These are phyloP conservation scores for Russula sp. DNA, from an alignment of 768 basidiomycete species.

Conservation along the genomic window DNA sequence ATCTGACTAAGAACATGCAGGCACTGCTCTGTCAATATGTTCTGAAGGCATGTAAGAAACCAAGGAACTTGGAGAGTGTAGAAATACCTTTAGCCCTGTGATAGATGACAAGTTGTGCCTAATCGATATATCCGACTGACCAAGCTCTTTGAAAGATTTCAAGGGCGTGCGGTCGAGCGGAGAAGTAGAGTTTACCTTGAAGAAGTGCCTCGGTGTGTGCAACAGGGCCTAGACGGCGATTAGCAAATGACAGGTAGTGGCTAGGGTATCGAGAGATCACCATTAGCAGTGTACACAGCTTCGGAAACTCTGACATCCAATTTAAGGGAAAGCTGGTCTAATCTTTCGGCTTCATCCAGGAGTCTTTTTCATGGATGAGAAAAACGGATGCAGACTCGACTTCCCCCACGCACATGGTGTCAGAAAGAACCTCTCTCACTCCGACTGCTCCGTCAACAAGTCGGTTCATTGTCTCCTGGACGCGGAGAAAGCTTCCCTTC, in stretches of 20 bases:
- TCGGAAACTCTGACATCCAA: constrained; percentile 1
- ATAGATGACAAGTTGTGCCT: constrained; percentile 13
- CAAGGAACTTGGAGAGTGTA: not conserved
- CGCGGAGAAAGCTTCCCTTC: constrained; percentile 54
- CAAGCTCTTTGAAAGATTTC: constrained; percentile 16
- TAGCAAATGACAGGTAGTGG: not conserved
- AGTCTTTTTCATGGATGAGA: not conserved
- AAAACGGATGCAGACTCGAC: not conserved
- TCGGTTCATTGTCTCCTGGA: constrained; percentile 15
- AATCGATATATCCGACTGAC: constrained; percentile 16
- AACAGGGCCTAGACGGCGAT: constrained; percentile 33
- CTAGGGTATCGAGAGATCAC: not conserved
- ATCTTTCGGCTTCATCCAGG: constrained; percentile 2
- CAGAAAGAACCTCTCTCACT: constrained; percentile 13
- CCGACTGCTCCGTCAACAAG: constrained; percentile 18
- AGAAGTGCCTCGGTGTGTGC: constrained; percentile 44
- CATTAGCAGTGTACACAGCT: not conserved
- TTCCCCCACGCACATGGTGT: constrained; percentile 13
- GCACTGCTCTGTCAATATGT: constrained; percentile 61
- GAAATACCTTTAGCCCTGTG: constrained; percentile 16
- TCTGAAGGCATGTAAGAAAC: constrained; percentile 35
- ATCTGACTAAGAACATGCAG: constrained; percentile 65
- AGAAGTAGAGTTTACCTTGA: constrained; percentile 37
- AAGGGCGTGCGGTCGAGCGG: not conserved
- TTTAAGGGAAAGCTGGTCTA: constrained; percentile 13